These are phyloP conservation scores for Petunia axillaris DNA, from an alignment of 257 asterid genomes.

Conservation along the genomic window DNA sequence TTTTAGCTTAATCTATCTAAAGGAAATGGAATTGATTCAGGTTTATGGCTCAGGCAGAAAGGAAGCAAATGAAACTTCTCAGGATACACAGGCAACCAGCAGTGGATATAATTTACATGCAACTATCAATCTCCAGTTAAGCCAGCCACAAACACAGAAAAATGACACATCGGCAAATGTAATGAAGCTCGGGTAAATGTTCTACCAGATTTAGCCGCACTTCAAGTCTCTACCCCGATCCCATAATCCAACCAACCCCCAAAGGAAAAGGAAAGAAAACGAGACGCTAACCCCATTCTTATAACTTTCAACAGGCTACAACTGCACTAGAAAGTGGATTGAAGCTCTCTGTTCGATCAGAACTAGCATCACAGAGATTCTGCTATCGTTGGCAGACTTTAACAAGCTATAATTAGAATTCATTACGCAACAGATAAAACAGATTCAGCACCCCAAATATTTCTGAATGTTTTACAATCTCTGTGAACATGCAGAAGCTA, in stretches of 20 bases:
- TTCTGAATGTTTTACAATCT: too few relatives aligned
- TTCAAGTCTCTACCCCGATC: too few relatives aligned
- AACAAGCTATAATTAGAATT: too few relatives aligned
- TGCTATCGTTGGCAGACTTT: too few relatives aligned
- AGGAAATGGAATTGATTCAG: background rate
- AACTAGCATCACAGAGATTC: background rate
- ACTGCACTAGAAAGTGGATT: constrained; percentile 10
- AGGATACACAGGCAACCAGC: background rate
- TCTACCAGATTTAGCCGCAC: background rate
- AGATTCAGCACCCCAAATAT: too few relatives aligned
- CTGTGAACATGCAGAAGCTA: too few relatives aligned
- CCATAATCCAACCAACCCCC: background rate
- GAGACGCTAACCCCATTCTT: background rate
- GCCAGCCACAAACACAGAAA: constrained; percentile 1
- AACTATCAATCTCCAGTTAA: constrained; percentile 12
- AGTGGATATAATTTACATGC: background rate
- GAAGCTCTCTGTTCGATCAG: background rate
- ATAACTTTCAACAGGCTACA: background rate
- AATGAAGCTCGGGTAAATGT: constrained; percentile 21
- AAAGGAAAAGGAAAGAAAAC: background rate
- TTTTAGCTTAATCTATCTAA: background rate
- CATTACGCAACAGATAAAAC: too few relatives aligned
- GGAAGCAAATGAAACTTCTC: background rate
- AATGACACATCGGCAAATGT: background rate
- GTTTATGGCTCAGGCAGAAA: background rate